These are phyloP conservation scores for Trypanosoma caninum DNA, from an alignment of 208 protist genomes.

Conservation along the genomic window DNA sequence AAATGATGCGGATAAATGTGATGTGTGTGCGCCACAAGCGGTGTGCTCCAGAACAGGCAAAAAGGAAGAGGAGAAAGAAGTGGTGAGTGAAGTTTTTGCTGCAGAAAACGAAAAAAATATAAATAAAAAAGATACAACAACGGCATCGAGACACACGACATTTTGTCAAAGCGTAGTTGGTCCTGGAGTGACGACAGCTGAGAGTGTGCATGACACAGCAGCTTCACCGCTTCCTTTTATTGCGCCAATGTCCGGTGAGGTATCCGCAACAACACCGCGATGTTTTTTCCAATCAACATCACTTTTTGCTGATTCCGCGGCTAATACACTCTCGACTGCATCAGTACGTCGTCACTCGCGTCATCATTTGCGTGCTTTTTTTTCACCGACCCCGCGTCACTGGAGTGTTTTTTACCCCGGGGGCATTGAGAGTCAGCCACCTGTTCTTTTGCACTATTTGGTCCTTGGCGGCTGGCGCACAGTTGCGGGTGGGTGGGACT, in stretches of 20 bases:
- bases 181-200: neutral
- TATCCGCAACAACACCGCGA: neutral
- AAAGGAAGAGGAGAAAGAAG: neutral
- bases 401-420: constrained; percentile 65
- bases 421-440: constrained; percentile 41
- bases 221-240: neutral
- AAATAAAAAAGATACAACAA: too few relatives aligned
- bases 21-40: too few relatives aligned
- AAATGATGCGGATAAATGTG: too few relatives aligned
- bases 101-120: neutral
- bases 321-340: too few relatives aligned
- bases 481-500: constrained; percentile 51
- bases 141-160: too few relatives aligned
- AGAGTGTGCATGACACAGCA: neutral
- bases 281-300: neutral
- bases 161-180: neutral
- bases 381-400: constrained; percentile 10
- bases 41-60: too few relatives aligned
- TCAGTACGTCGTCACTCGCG: too few relatives aligned
- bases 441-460: constrained; percentile 66
- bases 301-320: neutral
- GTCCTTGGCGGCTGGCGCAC: constrained; percentile 58
- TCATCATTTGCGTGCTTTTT: too few relatives aligned
- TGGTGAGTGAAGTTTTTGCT: neutral
- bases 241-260: neutral